phyloP scores from a whole-genome alignment of 176 grass and related monocot genomes.

The Poa annua region DNA sequence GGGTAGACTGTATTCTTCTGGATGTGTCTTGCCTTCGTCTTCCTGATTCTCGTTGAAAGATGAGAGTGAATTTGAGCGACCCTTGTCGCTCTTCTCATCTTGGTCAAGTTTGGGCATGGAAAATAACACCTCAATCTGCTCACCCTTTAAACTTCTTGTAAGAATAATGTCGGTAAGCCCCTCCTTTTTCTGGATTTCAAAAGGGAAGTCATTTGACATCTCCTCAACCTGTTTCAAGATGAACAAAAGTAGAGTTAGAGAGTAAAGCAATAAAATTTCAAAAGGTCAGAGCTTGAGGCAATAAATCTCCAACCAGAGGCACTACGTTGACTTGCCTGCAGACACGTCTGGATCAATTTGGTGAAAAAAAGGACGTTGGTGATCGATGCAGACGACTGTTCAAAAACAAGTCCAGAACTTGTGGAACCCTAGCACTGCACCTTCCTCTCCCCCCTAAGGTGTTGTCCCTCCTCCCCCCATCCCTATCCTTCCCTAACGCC shows the following conservation, averaged over 20 bases:
- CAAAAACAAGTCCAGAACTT: background rate
- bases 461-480: too few relatives aligned
- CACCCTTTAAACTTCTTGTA: conserved; percentile 63
- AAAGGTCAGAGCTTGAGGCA: background rate
- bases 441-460: too few relatives aligned
- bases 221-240: conserved; percentile 54
- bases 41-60: conserved; percentile 19
- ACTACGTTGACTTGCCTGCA: background rate
- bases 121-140: conserved; percentile 68
- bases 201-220: conserved; percentile 66
- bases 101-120: conserved; percentile 63
- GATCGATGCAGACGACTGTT: background rate
- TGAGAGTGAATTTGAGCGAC: background rate
- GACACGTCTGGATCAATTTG: background rate
- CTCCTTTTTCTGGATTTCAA: conserved; percentile 66
- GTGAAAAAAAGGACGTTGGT: background rate
- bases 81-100: background rate
- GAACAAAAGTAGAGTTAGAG: background rate
- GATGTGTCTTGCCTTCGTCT: conserved; percentile 23
- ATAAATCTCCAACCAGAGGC: background rate
- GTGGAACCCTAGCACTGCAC: background rate
- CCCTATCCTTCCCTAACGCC: too few relatives aligned
- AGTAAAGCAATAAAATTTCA: background rate
- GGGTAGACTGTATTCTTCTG: conserved; percentile 57
- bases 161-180: conserved; percentile 56